phyloP scores from a whole-genome alignment of 2,329 filamentous ascomycete genomes.

The Cercospora beticola region DNA sequence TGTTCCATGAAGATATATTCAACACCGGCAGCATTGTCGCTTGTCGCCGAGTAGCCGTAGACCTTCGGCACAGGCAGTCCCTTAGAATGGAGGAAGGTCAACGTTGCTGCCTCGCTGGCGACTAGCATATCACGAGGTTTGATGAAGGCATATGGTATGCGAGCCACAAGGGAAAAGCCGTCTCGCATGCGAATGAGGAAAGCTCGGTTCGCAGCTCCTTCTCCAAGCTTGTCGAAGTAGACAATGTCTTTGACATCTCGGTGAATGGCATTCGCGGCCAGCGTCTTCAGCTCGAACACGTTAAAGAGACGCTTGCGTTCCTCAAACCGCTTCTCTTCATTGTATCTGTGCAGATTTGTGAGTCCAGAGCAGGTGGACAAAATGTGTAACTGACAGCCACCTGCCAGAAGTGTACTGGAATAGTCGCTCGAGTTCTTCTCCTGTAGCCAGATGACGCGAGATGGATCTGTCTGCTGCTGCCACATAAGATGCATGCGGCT shows the following conservation, averaged over 20 bases:
- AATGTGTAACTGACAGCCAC: conserved; percentile 24
- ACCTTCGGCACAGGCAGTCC: conserved; percentile 29
- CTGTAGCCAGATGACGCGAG: not conserved
- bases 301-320: conserved; percentile 23
- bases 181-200: conserved; percentile 23
- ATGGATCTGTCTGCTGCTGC: not conserved
- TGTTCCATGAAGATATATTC: conserved; percentile 34
- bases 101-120: conserved; percentile 32
- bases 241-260: conserved; percentile 26
- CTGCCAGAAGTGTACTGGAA: conserved; percentile 27
- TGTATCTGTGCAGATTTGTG: conserved; percentile 14
- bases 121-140: conserved; percentile 21
- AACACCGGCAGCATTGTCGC: conserved; percentile 28
- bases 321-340: conserved; percentile 18
- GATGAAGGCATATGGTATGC: conserved; percentile 26
- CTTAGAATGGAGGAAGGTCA: conserved; percentile 26
- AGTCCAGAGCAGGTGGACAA: not conserved
- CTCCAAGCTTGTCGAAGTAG: conserved; percentile 28
- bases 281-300: conserved; percentile 27
- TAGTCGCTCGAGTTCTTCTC: not conserved
- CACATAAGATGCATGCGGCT: no score
- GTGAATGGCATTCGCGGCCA: conserved; percentile 34
- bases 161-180: conserved; percentile 27
- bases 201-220: conserved; percentile 27
- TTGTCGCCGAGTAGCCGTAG: conserved; percentile 25